Conservation (phyloP, 2,329 filamentous ascomycete genomes). For the Chrysosporium queenslandicum region DNA sequence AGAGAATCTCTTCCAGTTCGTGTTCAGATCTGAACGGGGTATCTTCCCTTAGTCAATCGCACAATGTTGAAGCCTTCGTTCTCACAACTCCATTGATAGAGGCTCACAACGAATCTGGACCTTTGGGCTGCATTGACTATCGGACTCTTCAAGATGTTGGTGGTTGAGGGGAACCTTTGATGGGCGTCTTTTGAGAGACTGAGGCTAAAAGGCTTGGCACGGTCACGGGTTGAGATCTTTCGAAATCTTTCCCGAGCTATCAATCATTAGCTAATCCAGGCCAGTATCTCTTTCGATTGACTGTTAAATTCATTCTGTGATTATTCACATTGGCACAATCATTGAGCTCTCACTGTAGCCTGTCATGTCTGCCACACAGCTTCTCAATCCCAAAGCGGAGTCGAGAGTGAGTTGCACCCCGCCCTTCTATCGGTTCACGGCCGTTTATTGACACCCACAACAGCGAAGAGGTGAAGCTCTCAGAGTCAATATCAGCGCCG, state of each 20-base stretch:
- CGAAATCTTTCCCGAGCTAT: neutral
- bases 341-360: conserved; percentile 16
- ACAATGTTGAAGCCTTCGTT: no score
- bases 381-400: conserved; percentile 98
- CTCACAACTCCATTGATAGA: no score
- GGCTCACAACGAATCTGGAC: no score
- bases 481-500: conserved; percentile 90
- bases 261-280: conserved; percentile 15
- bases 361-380: conserved; percentile 90
- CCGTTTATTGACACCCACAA: conserved; percentile 36
- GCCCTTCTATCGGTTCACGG: conserved; percentile 15
- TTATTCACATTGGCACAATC: neutral
- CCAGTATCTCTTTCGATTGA: conserved; percentile 12
- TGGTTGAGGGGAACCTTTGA: no score
- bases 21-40: no score
- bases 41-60: no score
- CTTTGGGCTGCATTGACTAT: no score
- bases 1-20: no score
- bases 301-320: neutral
- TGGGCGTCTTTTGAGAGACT: no score
- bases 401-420: conserved; percentile 59
- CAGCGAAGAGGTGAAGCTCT: conserved; percentile 94
- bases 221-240: neutral
- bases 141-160: no score
- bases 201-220: neutral